These are phyloP conservation scores for Ophiosphaerella korrae DNA, from an alignment of 2,329 filamentous ascomycete species.

Conservation along the genomic window DNA sequence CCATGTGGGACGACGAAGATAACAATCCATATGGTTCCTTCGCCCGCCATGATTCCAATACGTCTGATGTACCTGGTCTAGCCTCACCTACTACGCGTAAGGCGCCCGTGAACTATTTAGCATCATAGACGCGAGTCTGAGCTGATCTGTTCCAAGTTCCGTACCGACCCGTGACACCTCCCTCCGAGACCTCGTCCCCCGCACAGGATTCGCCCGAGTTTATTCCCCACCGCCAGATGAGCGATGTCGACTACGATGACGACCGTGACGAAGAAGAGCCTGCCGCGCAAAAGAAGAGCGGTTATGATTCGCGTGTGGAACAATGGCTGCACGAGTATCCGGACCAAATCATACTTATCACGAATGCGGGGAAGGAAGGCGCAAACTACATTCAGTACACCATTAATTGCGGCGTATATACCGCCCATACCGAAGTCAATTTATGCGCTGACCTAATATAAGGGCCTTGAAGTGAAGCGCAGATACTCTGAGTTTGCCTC, in stretches of 20 bases:
- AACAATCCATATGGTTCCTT: conserved; percentile 98
- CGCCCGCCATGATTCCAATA: conserved; percentile 80
- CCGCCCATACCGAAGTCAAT: conserved; percentile 1
- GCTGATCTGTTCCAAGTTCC: conserved; percentile 33
- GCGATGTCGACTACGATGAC: conserved; percentile 64
- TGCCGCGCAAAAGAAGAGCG: conserved; percentile 71
- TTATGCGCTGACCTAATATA: conserved; percentile 19
- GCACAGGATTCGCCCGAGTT: conserved; percentile 68
- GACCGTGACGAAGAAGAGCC: conserved; percentile 51
- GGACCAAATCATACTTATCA: conserved; percentile 86
- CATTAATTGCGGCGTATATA: conserved; percentile 84
- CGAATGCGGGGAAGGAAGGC: conserved; percentile 91
- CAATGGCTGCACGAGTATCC: conserved; percentile 97
- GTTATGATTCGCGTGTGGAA: conserved; percentile 93
- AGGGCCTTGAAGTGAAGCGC: conserved; percentile 94
- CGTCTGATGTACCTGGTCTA: conserved; percentile 61
- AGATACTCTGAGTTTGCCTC: conserved; percentile 97
- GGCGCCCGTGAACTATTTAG: conserved; percentile 13
- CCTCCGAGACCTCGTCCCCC: conserved; percentile 73
- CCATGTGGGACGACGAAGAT: conserved; percentile 99
- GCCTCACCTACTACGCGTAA: conserved; percentile 47
- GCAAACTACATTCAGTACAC: conserved; percentile 97
- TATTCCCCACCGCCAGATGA: conserved; percentile 59
- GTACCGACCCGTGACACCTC: conserved; percentile 64
- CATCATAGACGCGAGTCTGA: neutral